A percentile compares a stretch with the other conserved stretches of the same genome.
phyloP scores from a whole-genome alignment of 2,329 filamentous ascomycete genomes.

The Apiospora pterosperma region DNA sequence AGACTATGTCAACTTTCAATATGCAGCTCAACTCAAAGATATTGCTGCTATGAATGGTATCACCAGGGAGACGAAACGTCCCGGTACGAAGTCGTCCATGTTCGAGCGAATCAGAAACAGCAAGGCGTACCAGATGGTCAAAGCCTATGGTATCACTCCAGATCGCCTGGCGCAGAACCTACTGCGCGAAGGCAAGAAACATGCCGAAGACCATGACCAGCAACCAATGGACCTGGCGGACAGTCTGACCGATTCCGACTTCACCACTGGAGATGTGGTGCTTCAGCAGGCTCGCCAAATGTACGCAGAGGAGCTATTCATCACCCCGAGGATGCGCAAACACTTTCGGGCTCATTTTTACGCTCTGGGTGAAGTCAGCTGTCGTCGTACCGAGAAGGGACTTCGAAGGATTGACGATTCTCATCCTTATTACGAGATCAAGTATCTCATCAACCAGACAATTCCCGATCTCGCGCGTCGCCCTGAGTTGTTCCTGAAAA shows the following conservation, averaged over 20 bases:
- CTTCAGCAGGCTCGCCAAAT: constrained; percentile 78
- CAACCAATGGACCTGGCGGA: constrained; percentile 87
- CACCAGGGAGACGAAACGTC: constrained; percentile 68
- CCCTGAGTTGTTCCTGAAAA: constrained; percentile 89
- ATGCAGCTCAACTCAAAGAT: constrained; percentile 80
- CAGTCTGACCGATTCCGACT: constrained; percentile 67
- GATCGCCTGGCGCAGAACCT: constrained; percentile 87
- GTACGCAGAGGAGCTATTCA: constrained; percentile 86
- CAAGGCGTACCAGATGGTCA: constrained; percentile 77
- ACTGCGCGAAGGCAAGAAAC: constrained; percentile 72
- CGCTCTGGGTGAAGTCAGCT: constrained; percentile 78
- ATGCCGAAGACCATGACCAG: constrained; percentile 78
- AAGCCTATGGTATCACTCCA: constrained; percentile 84
- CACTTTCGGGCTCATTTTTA: constrained; percentile 83
- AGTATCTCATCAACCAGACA: constrained; percentile 89
- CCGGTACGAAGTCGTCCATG: constrained; percentile 75
- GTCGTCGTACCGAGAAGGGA: constrained; percentile 89
- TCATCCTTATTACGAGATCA: constrained; percentile 96
- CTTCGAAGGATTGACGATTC: constrained; percentile 90
- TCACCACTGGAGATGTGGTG: constrained; percentile 71
- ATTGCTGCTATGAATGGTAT: constrained; percentile 62
- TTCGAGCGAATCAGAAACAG: constrained; percentile 83
- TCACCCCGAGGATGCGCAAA: constrained; percentile 85
- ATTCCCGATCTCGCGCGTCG: constrained; percentile 76
- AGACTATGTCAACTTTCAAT: constrained; percentile 95